phyloP scores from a whole-genome alignment of 169 alveolate genomes.

The Perkinsus olseni region DNA sequence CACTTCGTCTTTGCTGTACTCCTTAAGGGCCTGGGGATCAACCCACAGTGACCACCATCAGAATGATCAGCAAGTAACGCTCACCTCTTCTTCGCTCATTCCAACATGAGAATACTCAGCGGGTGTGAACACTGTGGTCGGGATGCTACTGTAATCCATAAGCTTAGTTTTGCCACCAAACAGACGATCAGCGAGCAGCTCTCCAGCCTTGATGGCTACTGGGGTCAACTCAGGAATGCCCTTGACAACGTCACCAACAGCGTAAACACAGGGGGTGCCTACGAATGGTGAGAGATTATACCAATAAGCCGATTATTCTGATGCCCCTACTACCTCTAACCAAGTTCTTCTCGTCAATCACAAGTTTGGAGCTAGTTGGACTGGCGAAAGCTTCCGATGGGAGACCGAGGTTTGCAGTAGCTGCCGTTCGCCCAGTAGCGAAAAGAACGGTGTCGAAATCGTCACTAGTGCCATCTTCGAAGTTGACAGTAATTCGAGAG shows the following conservation, averaged over 20 bases:
- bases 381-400: slow-evolving; percentile 5
- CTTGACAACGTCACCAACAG: slow-evolving; percentile 42
- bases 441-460: slow-evolving; percentile 86
- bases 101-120: slow-evolving; percentile 93
- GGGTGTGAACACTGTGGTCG: slow-evolving; percentile 97
- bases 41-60: not conserved
- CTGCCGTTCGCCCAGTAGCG: slow-evolving; percentile 93
- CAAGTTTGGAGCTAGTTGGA: not conserved
- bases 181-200: slow-evolving; percentile 84
- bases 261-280: slow-evolving; percentile 17
- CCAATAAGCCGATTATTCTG: not conserved
- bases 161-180: slow-evolving; percentile 55
- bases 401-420: slow-evolving; percentile 58
- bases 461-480: slow-evolving; percentile 61
- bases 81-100: slow-evolving; percentile 88
- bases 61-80: slow-evolving; percentile 6
- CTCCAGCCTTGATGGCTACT: slow-evolving; percentile 94
- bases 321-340: not conserved
- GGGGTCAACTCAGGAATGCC: slow-evolving; percentile 94
- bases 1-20: not conserved
- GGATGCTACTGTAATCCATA: slow-evolving; percentile 78
- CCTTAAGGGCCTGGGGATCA: not conserved
- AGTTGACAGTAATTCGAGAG: slow-evolving; percentile 27
- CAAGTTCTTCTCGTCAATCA: not conserved
- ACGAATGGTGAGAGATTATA: not conserved